Percentiles rank a stretch among this genome's conserved stretches.
Evolutionary conservation across 768 basidiomycete genomes (phyloP).

Genomic region (Stropharia rugosoannulata): DNA sequence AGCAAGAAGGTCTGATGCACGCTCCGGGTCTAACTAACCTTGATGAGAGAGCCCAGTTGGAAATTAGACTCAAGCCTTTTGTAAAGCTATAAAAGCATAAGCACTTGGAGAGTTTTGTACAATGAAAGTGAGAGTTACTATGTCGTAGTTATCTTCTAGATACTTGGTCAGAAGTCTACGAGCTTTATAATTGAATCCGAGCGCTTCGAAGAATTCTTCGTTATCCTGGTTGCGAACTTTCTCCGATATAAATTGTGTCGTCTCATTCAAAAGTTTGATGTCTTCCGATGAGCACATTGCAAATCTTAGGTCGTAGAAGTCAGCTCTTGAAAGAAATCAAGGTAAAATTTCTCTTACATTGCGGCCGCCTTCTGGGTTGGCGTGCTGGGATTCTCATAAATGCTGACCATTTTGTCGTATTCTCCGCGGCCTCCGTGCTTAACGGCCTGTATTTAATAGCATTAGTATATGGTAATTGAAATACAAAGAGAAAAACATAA

Average conservation of each 20-base stretch:
- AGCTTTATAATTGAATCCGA: slow-evolving; percentile 52
- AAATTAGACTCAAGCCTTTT: slow-evolving; percentile 71
- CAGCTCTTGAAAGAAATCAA: too few relatives aligned
- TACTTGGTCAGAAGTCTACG: slow-evolving; percentile 53
- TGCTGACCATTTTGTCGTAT: slow-evolving; percentile 66
- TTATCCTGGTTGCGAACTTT: slow-evolving; percentile 60
- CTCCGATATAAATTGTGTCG: slow-evolving; percentile 54
- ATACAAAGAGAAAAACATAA: background rate
- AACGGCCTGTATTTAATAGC: slow-evolving; percentile 48
- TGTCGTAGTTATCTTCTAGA: slow-evolving; percentile 66
- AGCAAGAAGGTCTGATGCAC: background rate
- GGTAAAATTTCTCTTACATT: slow-evolving; percentile 42
- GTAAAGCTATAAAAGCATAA: slow-evolving; percentile 40
- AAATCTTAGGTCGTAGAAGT: slow-evolving; percentile 35
- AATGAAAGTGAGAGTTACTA: slow-evolving; percentile 33
- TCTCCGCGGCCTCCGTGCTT: slow-evolving; percentile 71
- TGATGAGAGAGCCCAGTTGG: slow-evolving; percentile 48
- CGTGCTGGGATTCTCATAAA: slow-evolving; percentile 71
- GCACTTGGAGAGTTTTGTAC: too few relatives aligned
- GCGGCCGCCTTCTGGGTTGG: slow-evolving; percentile 71
- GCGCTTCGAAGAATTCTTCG: slow-evolving; percentile 56
- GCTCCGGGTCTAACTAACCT: slow-evolving; percentile 34
- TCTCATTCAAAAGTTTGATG: slow-evolving; percentile 51
- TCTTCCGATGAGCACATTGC: slow-evolving; percentile 65
- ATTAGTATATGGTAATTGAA: background rate